A percentile compares a stretch with the other conserved stretches of the same genome.
Evolutionary conservation across 495 filamentous ascomycete species (phyloP).

Genomic region (Penicillium subrubescens): DNA sequence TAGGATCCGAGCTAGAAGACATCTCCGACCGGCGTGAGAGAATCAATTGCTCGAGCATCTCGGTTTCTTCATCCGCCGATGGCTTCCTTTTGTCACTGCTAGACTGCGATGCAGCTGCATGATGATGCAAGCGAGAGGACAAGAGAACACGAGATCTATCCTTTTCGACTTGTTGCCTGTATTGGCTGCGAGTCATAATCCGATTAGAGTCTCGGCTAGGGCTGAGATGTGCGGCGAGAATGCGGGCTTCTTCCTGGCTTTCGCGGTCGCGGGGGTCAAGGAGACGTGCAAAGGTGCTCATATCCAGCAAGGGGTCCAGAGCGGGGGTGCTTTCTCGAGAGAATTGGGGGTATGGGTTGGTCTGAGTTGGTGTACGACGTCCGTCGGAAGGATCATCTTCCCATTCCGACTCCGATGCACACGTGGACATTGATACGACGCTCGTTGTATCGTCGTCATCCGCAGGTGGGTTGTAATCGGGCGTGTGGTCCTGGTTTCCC

Average conservation of each 20-base stretch:
- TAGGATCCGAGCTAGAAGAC: conserved; percentile 19
- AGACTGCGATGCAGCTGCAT: conserved; percentile 12
- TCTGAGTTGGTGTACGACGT: conserved; percentile 75
- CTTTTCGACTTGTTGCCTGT: conserved; percentile 62
- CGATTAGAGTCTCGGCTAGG: conserved; percentile 42
- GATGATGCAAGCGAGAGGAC: conserved; percentile 34
- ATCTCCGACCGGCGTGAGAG: conserved; percentile 55
- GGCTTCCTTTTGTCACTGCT: conserved; percentile 40
- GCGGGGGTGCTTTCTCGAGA: conserved; percentile 61
- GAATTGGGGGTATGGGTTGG: conserved; percentile 41
- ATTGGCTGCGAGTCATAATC: conserved; percentile 80
- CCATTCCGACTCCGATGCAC: conserved; percentile 57
- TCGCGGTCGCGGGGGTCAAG: conserved; percentile 79
- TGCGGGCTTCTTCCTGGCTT: conserved; percentile 75
- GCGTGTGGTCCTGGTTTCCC: conserved; percentile 76
- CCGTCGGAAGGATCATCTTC: conserved; percentile 57
- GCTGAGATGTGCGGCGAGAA: conserved; percentile 78
- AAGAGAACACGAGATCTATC: conserved; percentile 69
- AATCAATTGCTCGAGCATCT: conserved; percentile 80
- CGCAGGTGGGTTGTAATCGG: conserved; percentile 60
- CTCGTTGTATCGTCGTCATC: conserved; percentile 76
- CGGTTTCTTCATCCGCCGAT: conserved; percentile 73
- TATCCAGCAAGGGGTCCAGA: conserved; percentile 64
- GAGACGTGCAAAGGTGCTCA: conserved; percentile 72
- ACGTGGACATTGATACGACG: conserved; percentile 65